Percentiles rank a stretch among this genome's conserved stretches.
These are phyloP conservation scores for Diaporthe longicolla DNA, from an alignment of 2,329 filamentous ascomycete genomes.

Conservation along the genomic window DNA sequence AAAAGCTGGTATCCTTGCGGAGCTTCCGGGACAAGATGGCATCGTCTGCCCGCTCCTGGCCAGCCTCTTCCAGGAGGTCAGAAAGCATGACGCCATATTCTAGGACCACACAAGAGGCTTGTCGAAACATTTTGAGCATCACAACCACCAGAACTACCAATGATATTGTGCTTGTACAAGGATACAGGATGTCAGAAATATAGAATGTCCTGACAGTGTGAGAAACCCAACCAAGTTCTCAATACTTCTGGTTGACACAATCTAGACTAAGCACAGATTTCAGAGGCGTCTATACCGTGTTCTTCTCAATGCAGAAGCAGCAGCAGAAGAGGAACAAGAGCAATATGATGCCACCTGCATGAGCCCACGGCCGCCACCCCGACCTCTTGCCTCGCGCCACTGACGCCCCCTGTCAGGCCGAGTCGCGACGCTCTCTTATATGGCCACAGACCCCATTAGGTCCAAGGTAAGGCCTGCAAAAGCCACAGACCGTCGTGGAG, in stretches of 20 bases:
- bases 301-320: neutral
- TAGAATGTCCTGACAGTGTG: too few relatives aligned
- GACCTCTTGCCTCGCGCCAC: neutral
- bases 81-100: neutral
- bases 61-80: neutral
- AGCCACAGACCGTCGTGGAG: neutral
- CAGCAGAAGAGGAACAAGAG: neutral
- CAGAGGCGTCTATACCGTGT: neutral
- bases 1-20: neutral
- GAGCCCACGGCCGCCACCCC: neutral
- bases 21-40: neutral
- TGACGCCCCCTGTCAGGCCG: neutral
- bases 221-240: neutral
- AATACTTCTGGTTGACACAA: neutral
- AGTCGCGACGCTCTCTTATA: neutral
- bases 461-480: constrained; percentile 6
- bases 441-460: neutral
- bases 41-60: neutral
- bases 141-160: neutral
- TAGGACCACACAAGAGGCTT: neutral
- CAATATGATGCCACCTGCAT: neutral
- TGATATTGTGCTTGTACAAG: neutral
- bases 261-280: neutral
- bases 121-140: neutral
- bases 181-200: neutral